Base-by-base conservation (phyloP, 495 filamentous ascomycete genomes). In the Penicillium maclennaniae region DNA sequence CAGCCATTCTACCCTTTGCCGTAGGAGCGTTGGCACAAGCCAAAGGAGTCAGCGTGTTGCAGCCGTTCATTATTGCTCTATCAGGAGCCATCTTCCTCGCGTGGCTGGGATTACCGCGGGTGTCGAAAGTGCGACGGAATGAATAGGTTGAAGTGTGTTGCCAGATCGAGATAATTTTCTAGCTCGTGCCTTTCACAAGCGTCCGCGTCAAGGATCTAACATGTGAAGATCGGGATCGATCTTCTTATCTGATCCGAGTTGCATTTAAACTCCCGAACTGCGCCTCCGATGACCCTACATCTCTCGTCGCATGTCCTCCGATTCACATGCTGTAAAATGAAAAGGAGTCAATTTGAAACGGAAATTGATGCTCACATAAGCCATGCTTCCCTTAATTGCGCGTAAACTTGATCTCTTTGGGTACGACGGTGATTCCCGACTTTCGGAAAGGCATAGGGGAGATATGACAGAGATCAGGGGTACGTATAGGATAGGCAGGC, bases 11-110 rank as follows among this genome's bases (percentile, higher is more conserved):
- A 44, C 91, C 91, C 0, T 96, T 95, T 64, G 87, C 82, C 0
- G 87, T 95, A 1, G 90, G 90, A 1, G 88, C 88, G 0, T 86
- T 95, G 67, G 91, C 89, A 7, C 85, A 93, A 67, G 81, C 79
- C 15, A 87, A 82, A 65, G 90, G 91, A 15, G 89, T 93, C 8
- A 67, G 84, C 61, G 87, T 91, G 10, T 58, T 92, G 58, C 88
- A 91, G 70, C 89, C 89, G 14, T 81, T 92, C 56, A 79, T 86
- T 47, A 70, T 93, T 65, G 86, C 79, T 20, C 64, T 92, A 43
- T 72, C 91, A 19, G 81, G 69, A 5, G 63, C 78, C 19, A 81
- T 87, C 31, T 60, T 84, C 23, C 39, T 80, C 7, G 65, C 83
- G 41, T 88, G 85, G 84, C 43, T 77, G 31, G 63, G 58, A 37